These are phyloP conservation scores for Bassia scoparia DNA, from an alignment of 148 eudicot species.

Conservation along the genomic window DNA sequence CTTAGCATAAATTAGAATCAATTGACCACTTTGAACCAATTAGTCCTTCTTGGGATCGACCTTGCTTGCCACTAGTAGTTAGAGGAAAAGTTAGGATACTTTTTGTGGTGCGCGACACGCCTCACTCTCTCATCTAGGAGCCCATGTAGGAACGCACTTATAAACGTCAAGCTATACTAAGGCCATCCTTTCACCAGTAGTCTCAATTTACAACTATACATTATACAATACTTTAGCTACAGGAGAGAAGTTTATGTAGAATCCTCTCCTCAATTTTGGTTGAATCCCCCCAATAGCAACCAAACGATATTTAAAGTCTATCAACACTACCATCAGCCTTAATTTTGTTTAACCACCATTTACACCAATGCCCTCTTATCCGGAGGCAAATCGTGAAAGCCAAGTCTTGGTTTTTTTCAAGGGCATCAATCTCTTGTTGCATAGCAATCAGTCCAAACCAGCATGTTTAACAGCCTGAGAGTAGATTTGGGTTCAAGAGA, in stretches of 20 bases:
- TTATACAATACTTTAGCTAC: not conserved
- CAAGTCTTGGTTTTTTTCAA: slow-evolving; percentile 5
- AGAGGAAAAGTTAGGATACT: too few relatives aligned
- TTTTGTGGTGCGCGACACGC: too few relatives aligned
- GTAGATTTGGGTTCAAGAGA: not conserved
- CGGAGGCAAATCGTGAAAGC: not conserved
- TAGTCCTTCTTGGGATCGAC: too few relatives aligned
- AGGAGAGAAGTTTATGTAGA: not conserved
- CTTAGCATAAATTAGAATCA: too few relatives aligned
- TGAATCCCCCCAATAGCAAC: not conserved
- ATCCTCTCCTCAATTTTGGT: not conserved
- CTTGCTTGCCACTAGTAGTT: too few relatives aligned
- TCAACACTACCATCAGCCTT: not conserved
- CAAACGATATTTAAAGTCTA: not conserved
- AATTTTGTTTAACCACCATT: not conserved
- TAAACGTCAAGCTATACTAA: not conserved
- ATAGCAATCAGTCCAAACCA: not conserved
- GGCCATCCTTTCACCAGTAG: not conserved
- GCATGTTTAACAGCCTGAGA: not conserved
- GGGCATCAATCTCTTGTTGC: not conserved
- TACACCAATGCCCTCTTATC: not conserved
- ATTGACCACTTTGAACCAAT: too few relatives aligned
- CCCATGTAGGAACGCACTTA: not conserved
- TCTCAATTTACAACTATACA: not conserved
- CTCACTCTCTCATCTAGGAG: not conserved